These are phyloP conservation scores for Lagenidium giganteum DNA, from an alignment of 352 stramenopile genomes.

Conservation along the genomic window DNA sequence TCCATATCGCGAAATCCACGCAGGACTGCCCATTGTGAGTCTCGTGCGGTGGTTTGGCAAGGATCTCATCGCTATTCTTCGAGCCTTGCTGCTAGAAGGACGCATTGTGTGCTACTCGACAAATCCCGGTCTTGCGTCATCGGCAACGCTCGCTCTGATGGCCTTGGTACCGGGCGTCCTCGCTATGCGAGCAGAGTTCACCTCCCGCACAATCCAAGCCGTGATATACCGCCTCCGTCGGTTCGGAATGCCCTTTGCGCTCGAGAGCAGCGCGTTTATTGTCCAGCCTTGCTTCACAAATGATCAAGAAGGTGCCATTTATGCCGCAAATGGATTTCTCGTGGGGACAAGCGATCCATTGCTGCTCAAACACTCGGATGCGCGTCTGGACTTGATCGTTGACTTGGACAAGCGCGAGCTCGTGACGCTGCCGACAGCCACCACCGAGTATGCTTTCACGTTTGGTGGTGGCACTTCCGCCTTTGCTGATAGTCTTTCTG, in stretches of 20 bases:
- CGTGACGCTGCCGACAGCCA: slow-evolving; percentile 41
- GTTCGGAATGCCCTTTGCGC: slow-evolving; percentile 37
- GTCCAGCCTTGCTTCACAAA: slow-evolving; percentile 48
- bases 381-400: slow-evolving; percentile 50
- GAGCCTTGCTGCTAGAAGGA: slow-evolving; percentile 68
- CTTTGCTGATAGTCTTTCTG: slow-evolving; percentile 23
- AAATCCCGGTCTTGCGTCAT: slow-evolving; percentile 41
- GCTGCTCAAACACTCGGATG: slow-evolving; percentile 40
- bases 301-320: slow-evolving; percentile 21
- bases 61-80: slow-evolving; percentile 61
- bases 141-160: slow-evolving; percentile 43
- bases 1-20: slow-evolving; percentile 31
- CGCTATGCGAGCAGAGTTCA: slow-evolving; percentile 23
- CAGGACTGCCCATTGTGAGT: slow-evolving; percentile 37
- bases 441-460: slow-evolving; percentile 41
- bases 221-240: slow-evolving; percentile 32
- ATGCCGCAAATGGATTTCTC: slow-evolving; percentile 33
- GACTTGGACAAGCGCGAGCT: slow-evolving; percentile 54
- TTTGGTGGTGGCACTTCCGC: slow-evolving; percentile 36
- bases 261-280: slow-evolving; percentile 30
- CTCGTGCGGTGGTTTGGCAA: slow-evolving; percentile 43
- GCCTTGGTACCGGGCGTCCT: slow-evolving; percentile 47
- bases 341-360: slow-evolving; percentile 49
- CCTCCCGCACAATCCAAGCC: slow-evolving; percentile 33
- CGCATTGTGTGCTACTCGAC: slow-evolving; percentile 73